Evolutionary conservation across 202 grass and related monocot species (phyloP), one percentile per base, ranked within the genome.

Genomic region (Setaria italica): DNA sequence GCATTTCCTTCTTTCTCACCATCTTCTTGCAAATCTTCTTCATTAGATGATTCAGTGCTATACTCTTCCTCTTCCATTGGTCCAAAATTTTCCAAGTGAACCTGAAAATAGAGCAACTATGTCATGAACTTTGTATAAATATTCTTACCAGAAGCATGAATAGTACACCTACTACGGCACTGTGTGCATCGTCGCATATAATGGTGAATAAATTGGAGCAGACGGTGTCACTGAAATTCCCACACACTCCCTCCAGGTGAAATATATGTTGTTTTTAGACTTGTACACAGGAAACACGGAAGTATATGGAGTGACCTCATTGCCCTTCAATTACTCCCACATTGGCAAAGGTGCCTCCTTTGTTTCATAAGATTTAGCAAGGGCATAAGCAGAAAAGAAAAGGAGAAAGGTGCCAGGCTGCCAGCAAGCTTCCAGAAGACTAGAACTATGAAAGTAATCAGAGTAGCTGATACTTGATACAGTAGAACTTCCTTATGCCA

Each of bases 21-120:
- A 64, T 92, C 70, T 69, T 85, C 86, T 65, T 84, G 89, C 25
- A 84, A 78, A 29, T 88, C 85, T 84, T 92, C 92, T 70, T 86
- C 92, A 50, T 92, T 90, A 49, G 90, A 95, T 73, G 88, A 88
- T 85, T 91, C 89, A 9, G 85, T 80, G 57, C 54, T 90, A 56
- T 90, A 91, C 10, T 76, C 81, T 80, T 91, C 85, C 21, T 90
- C 89, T 77, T 91, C 89, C 89, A 91, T 91, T 50, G 63, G 63
- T 50, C 70, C 76, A 11, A 50, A 84, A 48, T 14, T 75, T 77
- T 49, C 46, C 46, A 39, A 65, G 11, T 77, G 15, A 76, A 56
- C 15, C 89, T 81, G 81, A 80, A 87, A 81, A 80, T 43, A 77
- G 14, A 80, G 46, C 35, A 37, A 67, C 1, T 4, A 7, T 35